Percentiles rank a stretch among this genome's conserved stretches.
These are phyloP conservation scores for Wickerhamiella australiensis DNA, from an alignment of 805 yeast genomes.

Conservation along the genomic window DNA sequence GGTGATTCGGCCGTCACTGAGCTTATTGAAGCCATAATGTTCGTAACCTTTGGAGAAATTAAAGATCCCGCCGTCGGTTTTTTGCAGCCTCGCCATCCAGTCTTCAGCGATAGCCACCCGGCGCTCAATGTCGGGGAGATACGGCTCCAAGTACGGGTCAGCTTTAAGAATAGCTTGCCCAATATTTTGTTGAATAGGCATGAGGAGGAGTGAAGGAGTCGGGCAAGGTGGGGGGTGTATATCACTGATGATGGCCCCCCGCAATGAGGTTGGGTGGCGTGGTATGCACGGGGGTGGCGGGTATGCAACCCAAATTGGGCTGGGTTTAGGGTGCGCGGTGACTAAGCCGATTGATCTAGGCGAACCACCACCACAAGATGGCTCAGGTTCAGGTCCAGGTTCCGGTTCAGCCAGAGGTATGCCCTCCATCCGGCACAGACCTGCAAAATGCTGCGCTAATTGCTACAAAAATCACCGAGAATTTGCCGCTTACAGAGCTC, in stretches of 20 bases:
- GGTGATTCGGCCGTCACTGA: slow-evolving; percentile 39
- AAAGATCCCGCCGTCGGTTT: slow-evolving; percentile 51
- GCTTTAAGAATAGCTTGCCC: slow-evolving; percentile 40
- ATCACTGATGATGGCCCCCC: slow-evolving; percentile 1
- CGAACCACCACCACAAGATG: too few species aligned
- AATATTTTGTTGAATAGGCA: slow-evolving; percentile 5
- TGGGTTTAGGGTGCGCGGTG: too few species aligned
- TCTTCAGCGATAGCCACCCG: slow-evolving; percentile 55
- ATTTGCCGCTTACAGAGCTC: not conserved
- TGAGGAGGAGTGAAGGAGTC: not conserved
- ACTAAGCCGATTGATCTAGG: too few species aligned
- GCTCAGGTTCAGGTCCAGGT: too few species aligned
- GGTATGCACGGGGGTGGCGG: not conserved
- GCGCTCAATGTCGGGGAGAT: slow-evolving; percentile 49
- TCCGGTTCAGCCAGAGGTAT: too few species aligned
- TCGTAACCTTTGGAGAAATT: slow-evolving; percentile 68
- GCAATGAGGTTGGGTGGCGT: not conserved
- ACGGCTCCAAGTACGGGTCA: slow-evolving; percentile 85
- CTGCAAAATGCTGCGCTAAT: not conserved
- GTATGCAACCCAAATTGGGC: not conserved
- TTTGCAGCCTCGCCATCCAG: slow-evolving; percentile 46
- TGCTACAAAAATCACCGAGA: slow-evolving; percentile 1
- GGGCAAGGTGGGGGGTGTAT: not conserved
- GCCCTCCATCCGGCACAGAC: not conserved
- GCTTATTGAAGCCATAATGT: slow-evolving; percentile 62